Percentiles rank a stretch among this genome's conserved stretches.
Evolutionary conservation across 2,329 filamentous ascomycete species (phyloP).

Genomic region (Phialophora expanda): DNA sequence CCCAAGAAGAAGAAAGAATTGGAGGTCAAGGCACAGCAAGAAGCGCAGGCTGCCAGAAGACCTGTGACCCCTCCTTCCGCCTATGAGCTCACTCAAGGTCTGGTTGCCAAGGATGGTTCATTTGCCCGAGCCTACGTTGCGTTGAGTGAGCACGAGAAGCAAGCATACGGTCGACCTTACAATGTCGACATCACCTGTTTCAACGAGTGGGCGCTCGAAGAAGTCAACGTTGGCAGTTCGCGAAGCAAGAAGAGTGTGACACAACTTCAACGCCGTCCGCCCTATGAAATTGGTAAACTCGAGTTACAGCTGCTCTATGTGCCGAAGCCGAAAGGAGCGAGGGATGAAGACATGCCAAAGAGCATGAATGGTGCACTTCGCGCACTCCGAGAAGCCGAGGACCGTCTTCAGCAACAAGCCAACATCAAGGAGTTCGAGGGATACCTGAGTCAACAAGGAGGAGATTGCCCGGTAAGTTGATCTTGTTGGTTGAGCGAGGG

Average conservation of each 20-base stretch:
- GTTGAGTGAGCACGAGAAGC: constrained; percentile 86
- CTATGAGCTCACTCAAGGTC: constrained; percentile 57
- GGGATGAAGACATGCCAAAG: constrained; percentile 98
- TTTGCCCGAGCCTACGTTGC: constrained; percentile 94
- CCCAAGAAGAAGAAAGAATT: constrained; percentile 97
- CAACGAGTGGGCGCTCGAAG: constrained; percentile 97
- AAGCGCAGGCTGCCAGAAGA: constrained; percentile 69
- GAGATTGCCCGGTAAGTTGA: constrained; percentile 87
- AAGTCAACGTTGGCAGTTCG: constrained; percentile 78
- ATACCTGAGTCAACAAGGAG: constrained; percentile 91
- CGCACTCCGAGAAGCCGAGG: constrained; percentile 88
- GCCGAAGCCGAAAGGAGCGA: constrained; percentile 82
- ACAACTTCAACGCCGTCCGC: constrained; percentile 76
- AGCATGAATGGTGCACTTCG: constrained; percentile 97
- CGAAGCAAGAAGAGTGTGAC: constrained; percentile 87
- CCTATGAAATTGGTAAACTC: constrained; percentile 95
- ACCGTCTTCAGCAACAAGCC: constrained; percentile 60
- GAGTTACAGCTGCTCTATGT: constrained; percentile 94
- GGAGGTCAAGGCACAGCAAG: constrained; percentile 81
- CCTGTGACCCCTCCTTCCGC: constrained; percentile 39
- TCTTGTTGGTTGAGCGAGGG: background rate
- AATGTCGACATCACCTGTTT: constrained; percentile 91
- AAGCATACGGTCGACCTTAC: constrained; percentile 86
- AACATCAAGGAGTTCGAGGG: constrained; percentile 69
- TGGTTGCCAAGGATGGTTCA: constrained; percentile 89